Conservation (phyloP, 2,329 filamentous ascomycete species). For the Coniochaeta sp. region DNA sequence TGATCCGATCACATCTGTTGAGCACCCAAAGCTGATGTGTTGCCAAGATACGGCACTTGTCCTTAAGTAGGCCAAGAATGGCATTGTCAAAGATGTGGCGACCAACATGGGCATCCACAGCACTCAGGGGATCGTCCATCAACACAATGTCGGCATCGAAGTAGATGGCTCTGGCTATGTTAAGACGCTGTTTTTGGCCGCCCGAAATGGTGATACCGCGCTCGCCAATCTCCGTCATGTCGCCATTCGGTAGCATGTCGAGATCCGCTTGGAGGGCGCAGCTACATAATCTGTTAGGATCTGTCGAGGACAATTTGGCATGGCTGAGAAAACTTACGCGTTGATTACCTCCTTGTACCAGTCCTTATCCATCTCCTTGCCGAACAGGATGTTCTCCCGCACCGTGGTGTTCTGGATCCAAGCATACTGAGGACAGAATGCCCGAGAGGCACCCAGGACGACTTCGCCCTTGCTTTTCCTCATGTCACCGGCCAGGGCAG, state of each 20-base stretch:
- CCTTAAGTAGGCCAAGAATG: conserved; percentile 78
- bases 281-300: conserved; percentile 22
- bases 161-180: conserved; percentile 79
- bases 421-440: conserved; percentile 92
- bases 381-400: conserved; percentile 85
- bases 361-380: conserved; percentile 62
- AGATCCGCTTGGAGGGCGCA: conserved; percentile 82
- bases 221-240: conserved; percentile 89
- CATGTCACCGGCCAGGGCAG: conserved; percentile 91
- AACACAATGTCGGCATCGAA: conserved; percentile 61
- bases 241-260: conserved; percentile 86
- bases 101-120: conserved; percentile 64
- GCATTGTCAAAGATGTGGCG: conserved; percentile 86
- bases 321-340: conserved; percentile 44
- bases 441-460: conserved; percentile 68
- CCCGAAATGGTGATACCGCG: conserved; percentile 92
- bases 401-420: conserved; percentile 95
- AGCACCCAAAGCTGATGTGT: conserved; percentile 95
- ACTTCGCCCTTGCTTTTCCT: conserved; percentile 70
- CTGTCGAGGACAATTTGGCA: not conserved
- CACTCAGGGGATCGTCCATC: conserved; percentile 63
- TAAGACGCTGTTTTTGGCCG: conserved; percentile 89
- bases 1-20: conserved; percentile 81
- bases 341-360: conserved; percentile 85
- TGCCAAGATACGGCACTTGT: conserved; percentile 85